Percentiles rank a stretch among this genome's conserved stretches.
These are phyloP conservation scores for Eimeria nieschulzi DNA, from an alignment of 169 alveolate species.

Conservation along the genomic window DNA sequence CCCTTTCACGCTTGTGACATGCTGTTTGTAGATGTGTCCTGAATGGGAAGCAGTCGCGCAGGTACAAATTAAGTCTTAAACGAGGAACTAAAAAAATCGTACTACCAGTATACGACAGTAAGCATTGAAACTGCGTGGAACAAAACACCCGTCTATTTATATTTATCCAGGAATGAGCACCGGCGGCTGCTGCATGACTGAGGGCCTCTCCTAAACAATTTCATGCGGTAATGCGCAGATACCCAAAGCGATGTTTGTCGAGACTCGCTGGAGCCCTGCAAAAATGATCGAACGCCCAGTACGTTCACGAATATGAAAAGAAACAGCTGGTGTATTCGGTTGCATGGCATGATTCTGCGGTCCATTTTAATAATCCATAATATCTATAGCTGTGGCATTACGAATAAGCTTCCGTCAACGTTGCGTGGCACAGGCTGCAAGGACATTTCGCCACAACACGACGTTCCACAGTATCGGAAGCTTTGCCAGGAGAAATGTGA, in stretches of 20 bases:
- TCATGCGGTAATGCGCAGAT: not conserved
- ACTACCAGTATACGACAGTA: slow-evolving; percentile 24
- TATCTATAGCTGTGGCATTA: not conserved
- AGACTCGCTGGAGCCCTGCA: slow-evolving; percentile 39
- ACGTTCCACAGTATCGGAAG: not conserved
- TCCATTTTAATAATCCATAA: not conserved
- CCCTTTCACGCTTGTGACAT: not conserved
- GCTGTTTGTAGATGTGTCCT: slow-evolving; percentile 16
- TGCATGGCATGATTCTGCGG: not conserved
- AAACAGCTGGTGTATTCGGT: not conserved
- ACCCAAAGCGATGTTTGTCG: slow-evolving; percentile 45
- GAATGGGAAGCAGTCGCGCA: slow-evolving; percentile 22
- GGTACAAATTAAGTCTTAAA: slow-evolving; percentile 23
- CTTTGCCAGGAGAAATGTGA: slow-evolving; percentile 39
- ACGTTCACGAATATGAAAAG: not conserved
- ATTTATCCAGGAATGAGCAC: too few relatives aligned
- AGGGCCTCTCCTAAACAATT: not conserved
- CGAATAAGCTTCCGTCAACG: not conserved
- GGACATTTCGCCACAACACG: slow-evolving; percentile 40
- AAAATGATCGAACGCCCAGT: slow-evolving; percentile 55
- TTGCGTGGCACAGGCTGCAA: slow-evolving; percentile 49
- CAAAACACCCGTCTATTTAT: too few relatives aligned
- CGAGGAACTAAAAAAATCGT: not conserved
- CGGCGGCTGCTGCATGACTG: not conserved
- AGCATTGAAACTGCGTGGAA: not conserved